These are phyloP conservation scores for Alternaria viburni DNA, from an alignment of 2,329 filamentous ascomycete genomes.

Conservation along the genomic window DNA sequence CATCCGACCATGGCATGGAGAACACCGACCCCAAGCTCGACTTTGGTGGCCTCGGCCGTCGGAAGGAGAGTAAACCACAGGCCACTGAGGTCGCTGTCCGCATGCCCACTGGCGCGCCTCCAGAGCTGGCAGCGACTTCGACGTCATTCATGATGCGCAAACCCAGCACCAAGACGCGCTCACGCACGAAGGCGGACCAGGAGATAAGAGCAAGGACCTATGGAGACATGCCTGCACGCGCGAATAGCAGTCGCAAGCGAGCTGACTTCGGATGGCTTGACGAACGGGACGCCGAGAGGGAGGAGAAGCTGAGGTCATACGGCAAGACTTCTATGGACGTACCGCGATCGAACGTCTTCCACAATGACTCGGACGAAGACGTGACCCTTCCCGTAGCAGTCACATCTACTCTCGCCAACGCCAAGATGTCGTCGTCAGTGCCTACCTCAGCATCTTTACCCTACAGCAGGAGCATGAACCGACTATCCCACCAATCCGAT, in stretches of 20 bases:
- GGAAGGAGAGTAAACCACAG: conserved; percentile 26
- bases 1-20: conserved; percentile 46
- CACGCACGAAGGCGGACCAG: conserved; percentile 30
- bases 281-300: conserved; percentile 29
- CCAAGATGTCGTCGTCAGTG: conserved; percentile 49
- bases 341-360: conserved; percentile 23
- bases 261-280: conserved; percentile 32
- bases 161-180: conserved; percentile 30
- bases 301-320: conserved; percentile 27
- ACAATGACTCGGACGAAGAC: conserved; percentile 40
- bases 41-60: conserved; percentile 36
- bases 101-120: conserved; percentile 37
- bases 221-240: conserved; percentile 32
- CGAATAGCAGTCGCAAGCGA: conserved; percentile 44
- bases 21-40: conserved; percentile 47
- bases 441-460: conserved; percentile 52
- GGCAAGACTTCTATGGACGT: conserved; percentile 30
- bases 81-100: conserved; percentile 31
- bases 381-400: conserved; percentile 52
- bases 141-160: conserved; percentile 32
- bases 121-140: conserved; percentile 33
- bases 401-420: conserved; percentile 50
- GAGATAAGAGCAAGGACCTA: conserved; percentile 18
- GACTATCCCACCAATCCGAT: conserved; percentile 47
- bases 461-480: conserved; percentile 22